Evolutionary conservation across 1,284 basidiomycete species (phyloP).

Genomic region (Cutaneotrichosporon sp.): DNA sequence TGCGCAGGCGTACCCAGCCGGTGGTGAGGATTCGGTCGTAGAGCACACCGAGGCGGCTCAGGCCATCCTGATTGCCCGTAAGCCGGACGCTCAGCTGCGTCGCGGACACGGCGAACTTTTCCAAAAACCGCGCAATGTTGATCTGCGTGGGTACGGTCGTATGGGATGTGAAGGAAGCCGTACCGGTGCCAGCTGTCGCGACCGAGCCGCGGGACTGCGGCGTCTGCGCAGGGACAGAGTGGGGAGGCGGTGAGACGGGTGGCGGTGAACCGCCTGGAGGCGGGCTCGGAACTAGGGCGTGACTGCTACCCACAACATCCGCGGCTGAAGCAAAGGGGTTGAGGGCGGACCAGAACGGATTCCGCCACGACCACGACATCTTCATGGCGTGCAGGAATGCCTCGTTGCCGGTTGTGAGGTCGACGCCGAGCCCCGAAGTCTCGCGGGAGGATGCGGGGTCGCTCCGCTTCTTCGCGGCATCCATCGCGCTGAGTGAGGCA

Average conservation of each 20-base stretch:
- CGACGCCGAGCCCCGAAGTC: slow-evolving; percentile 44
- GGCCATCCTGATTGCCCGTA: slow-evolving; percentile 40
- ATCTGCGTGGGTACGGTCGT: slow-evolving; percentile 7
- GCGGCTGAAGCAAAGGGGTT: slow-evolving; percentile 19
- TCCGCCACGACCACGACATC: slow-evolving; percentile 49
- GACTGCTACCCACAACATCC: neutral
- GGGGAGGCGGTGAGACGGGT: neutral
- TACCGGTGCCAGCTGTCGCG: slow-evolving; percentile 2
- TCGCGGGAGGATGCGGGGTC: slow-evolving; percentile 12
- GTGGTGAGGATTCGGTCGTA: slow-evolving; percentile 51
- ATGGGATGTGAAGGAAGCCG: slow-evolving; percentile 6
- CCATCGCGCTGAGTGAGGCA: slow-evolving; percentile 33
- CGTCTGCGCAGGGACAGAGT: neutral
- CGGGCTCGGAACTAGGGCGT: neutral
- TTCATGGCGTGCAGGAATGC: slow-evolving; percentile 50
- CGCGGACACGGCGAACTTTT: slow-evolving; percentile 41
- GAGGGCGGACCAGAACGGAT: slow-evolving; percentile 25
- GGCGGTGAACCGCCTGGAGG: neutral
- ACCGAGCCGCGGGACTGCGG: slow-evolving; percentile 9
- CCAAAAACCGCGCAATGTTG: slow-evolving; percentile 44
- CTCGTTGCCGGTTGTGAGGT: slow-evolving; percentile 47
- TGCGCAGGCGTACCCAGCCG: slow-evolving; percentile 43
- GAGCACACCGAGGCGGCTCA: slow-evolving; percentile 46
- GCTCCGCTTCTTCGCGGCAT: slow-evolving; percentile 2
- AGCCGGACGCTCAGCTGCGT: slow-evolving; percentile 38